Evolutionary conservation across 768 basidiomycete species (phyloP), one percentile per base, ranked within the genome.

Genomic region (Lentinula lateritia): DNA sequence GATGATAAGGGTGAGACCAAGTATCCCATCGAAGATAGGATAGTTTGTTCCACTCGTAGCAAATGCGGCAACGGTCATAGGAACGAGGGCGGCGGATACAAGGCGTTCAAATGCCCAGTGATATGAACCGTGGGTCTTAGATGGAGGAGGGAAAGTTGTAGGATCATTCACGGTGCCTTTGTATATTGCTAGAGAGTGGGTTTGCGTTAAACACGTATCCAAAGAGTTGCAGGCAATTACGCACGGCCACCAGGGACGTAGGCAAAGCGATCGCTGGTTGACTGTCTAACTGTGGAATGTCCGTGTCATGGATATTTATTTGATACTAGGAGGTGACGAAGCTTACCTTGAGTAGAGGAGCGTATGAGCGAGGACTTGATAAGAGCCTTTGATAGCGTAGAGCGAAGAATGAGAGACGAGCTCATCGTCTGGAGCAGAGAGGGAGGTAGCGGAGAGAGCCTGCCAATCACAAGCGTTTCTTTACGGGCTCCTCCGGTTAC

Each of bases 141-240:
- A 89, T 5, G 94, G 84, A 5, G 87, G 72, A 20, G 96, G 95
- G 79, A 96, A 98, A 8, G 86, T 78, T 2, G 92, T 94, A 1
- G 95, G 91, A 72, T 99, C 97, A 76, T 99, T 98, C 63, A 94
- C 95, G 35, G 93, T 91, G 55, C 96, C 97, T 72, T 85, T 85
- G 76, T 89, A 84, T 69, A 97, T 83, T 62, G 95, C 94, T 93
- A 64, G 34, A 61, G 15, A 43, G 20, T 45, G 35, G 13, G 7
- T 34, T 35, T n/a, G 58, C 58, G 8, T 67, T 75, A 36, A 41
- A 61, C 7, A 59, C 39, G 20, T 64, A 70, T 62, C 61, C 39
- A 15, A 34, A 15, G 23, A 60, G n/a, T 12, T 5, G 42, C 23
- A 50, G 36, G 56, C 45, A 60, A 28, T 23, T 45, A 85, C 87